Evolutionary conservation across 2,329 filamentous ascomycete genomes (phyloP).

Genomic region (Rhynchosporium secalis): DNA sequence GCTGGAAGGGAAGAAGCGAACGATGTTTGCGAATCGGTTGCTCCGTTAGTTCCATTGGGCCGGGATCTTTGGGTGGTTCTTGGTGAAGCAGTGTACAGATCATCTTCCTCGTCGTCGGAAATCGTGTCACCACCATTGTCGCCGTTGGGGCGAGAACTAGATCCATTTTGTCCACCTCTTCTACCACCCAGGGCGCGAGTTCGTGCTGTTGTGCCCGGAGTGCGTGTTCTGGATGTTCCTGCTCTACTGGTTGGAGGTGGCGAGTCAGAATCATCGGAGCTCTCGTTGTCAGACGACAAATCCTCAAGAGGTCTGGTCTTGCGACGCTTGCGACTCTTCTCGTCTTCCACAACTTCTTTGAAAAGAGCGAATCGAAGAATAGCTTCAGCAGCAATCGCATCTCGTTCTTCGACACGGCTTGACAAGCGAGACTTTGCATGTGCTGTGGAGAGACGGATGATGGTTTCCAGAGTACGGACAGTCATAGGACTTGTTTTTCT

Average conservation of each 20-base stretch:
- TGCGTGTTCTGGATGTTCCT: conserved; percentile 39
- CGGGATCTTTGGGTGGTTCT: conserved; percentile 31
- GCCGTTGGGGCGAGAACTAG: conserved; percentile 40
- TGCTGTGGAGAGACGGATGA: conserved; percentile 96
- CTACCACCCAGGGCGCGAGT: conserved; percentile 34
- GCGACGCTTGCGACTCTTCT: conserved; percentile 81
- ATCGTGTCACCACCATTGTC: conserved; percentile 51
- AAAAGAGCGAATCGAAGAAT: conserved; percentile 95
- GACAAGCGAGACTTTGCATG: conserved; percentile 92
- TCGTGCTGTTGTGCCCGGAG: conserved; percentile 39
- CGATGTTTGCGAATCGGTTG: conserved; percentile 38
- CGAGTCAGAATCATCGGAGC: conserved; percentile 48
- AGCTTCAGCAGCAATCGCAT: conserved; percentile 82
- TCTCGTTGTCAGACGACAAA: conserved; percentile 61
- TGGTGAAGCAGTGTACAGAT: conserved; percentile 40
- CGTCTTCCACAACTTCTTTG: conserved; percentile 84
- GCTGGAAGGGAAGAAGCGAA: conserved; percentile 44
- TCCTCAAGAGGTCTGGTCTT: conserved; percentile 61
- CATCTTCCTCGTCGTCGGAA: conserved; percentile 45
- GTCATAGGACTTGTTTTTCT: conserved; percentile 93
- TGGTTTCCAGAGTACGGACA: conserved; percentile 91
- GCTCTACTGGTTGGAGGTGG: conserved; percentile 34
- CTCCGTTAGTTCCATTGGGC: conserved; percentile 21
- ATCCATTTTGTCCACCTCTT: conserved; percentile 37
- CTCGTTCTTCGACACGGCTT: conserved; percentile 82